Evolutionary conservation across 2,329 filamentous ascomycete genomes (phyloP).

Genomic region (Fusarium brachygibbosum): DNA sequence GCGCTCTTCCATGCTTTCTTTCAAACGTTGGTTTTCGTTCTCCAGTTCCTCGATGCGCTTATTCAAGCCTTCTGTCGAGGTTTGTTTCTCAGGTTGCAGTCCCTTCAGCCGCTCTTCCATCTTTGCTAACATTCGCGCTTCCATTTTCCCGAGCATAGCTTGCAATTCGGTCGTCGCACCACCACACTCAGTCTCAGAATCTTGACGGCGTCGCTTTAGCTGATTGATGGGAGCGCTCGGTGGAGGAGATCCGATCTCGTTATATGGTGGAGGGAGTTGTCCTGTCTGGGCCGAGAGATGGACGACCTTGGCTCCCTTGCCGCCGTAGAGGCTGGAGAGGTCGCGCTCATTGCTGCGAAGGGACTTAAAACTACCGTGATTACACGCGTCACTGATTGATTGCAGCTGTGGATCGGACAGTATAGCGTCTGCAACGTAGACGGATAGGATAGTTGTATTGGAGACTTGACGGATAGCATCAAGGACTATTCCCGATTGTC

Average conservation of each 20-base stretch:
- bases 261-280: neutral
- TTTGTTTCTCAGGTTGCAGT: neutral
- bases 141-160: neutral
- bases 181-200: neutral
- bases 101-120: neutral
- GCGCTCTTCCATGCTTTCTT: neutral
- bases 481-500: slow-evolving; percentile 9
- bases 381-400: neutral
- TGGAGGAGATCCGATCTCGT: neutral
- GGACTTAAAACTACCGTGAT: neutral
- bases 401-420: neutral
- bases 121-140: neutral
- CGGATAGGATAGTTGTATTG: slow-evolving; percentile 8
- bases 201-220: neutral
- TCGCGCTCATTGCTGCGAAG: neutral
- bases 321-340: slow-evolving; percentile 19
- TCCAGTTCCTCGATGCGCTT: neutral
- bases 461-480: slow-evolving; percentile 18
- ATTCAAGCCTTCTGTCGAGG: neutral
- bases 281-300: neutral
- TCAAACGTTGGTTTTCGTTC: neutral
- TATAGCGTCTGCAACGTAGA: slow-evolving; percentile 2
- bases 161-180: neutral
- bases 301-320: slow-evolving; percentile 22
- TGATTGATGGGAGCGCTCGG: neutral